These are phyloP conservation scores for Septoria petroselini DNA, from an alignment of 2,329 filamentous ascomycete species.

Conservation along the genomic window DNA sequence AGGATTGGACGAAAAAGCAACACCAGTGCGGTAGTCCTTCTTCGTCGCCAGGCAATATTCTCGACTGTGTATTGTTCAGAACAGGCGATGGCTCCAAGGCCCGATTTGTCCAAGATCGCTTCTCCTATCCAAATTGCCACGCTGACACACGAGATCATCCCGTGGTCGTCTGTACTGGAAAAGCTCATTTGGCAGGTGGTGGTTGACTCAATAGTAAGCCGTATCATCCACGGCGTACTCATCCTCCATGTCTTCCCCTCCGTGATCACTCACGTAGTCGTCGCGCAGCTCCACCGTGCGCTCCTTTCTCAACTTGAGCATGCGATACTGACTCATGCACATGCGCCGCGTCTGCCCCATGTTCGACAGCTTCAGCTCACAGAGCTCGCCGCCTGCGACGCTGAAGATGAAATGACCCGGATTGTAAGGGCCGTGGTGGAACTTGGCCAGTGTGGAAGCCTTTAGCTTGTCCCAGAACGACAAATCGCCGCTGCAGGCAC, in stretches of 20 bases:
- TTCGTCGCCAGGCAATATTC: too few species aligned
- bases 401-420: slow-evolving; percentile 37
- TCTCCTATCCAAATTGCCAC: too few species aligned
- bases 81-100: too few species aligned
- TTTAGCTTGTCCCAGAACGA: slow-evolving; percentile 47
- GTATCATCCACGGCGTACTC: slow-evolving; percentile 1
- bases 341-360: slow-evolving; percentile 18
- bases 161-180: not conserved
- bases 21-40: not conserved
- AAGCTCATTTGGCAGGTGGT: slow-evolving; percentile 1
- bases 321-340: slow-evolving; percentile 27
- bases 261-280: not conserved
- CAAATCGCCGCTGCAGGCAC: slow-evolving; percentile 17
- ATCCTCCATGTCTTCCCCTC: not conserved
- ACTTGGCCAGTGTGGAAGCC: slow-evolving; percentile 44
- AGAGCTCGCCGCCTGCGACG: slow-evolving; percentile 44
- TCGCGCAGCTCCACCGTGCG: slow-evolving; percentile 18
- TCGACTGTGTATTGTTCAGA: too few species aligned
- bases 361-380: slow-evolving; percentile 37
- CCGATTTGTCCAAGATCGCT: too few species aligned
- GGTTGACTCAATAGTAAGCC: slow-evolving; percentile 1
- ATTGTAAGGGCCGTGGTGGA: slow-evolving; percentile 22
- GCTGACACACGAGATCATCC: not conserved
- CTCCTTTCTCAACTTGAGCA: slow-evolving; percentile 37
- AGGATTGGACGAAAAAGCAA: not conserved